Conservation (phyloP, 2,329 filamentous ascomycete species). For the Colletotrichum viniferum region DNA sequence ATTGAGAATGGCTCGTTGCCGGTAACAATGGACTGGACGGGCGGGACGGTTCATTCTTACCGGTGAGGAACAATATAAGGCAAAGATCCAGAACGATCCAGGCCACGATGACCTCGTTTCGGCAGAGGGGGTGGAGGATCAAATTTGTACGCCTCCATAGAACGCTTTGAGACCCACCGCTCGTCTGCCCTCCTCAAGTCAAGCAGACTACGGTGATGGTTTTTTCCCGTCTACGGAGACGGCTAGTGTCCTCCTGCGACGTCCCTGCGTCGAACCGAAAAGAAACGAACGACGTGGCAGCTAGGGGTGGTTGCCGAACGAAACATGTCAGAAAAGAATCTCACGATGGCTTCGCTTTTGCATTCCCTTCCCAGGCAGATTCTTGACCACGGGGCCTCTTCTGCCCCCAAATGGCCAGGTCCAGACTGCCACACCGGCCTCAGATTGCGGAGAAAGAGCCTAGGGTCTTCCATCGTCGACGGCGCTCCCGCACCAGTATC, state of each 20-base stretch:
- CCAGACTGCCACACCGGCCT: constrained; percentile 8
- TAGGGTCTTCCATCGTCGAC: not conserved
- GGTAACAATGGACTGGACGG: not conserved
- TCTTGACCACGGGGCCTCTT: constrained; percentile 1
- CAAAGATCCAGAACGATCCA: not conserved
- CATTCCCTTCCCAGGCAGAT: not conserved
- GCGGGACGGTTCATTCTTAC: not conserved
- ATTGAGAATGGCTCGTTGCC: not conserved
- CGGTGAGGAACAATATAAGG: not conserved
- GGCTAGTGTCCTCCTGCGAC: not conserved
- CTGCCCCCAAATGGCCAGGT: constrained; percentile 5
- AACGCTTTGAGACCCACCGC: constrained; percentile 4
- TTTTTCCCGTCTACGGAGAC: not conserved
- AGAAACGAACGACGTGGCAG: constrained; percentile 14
- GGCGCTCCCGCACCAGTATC: not conserved
- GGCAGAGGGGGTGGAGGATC: not conserved
- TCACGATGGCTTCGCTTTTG: constrained; percentile 21
- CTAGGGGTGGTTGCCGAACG: not conserved
- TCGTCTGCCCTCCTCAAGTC: not conserved
- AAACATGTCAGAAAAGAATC: not conserved
- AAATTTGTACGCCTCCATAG: not conserved
- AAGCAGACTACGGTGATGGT: not conserved
- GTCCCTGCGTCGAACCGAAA: constrained; percentile 4
- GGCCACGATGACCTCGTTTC: not conserved
- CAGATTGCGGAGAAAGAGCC: constrained; percentile 5